phyloP scores from a whole-genome alignment of 2,329 filamentous ascomycete genomes.

The Talaromyces islandicus region DNA sequence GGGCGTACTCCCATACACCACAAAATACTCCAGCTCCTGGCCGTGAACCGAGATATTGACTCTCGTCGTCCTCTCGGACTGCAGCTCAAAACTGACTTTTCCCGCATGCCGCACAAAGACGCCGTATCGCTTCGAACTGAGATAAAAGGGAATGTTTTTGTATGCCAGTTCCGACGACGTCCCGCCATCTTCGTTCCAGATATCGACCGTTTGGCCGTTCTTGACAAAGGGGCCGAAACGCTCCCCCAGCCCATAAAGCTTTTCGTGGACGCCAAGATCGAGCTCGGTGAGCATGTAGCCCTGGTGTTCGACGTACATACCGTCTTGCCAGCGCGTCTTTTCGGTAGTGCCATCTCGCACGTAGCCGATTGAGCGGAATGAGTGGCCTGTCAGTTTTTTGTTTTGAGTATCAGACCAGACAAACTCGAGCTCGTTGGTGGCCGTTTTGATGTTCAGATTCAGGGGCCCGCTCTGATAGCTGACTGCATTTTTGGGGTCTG shows the following conservation, averaged over 20 bases:
- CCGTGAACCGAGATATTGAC: constrained; percentile 64
- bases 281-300: constrained; percentile 36
- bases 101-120: constrained; percentile 68
- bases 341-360: constrained; percentile 28
- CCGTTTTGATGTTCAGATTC: constrained; percentile 26
- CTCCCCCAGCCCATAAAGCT: constrained; percentile 69
- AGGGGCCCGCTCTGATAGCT: constrained; percentile 28
- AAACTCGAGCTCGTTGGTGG: constrained; percentile 29
- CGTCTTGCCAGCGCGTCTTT: constrained; percentile 26
- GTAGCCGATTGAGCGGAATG: constrained; percentile 35
- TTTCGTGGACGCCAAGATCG: constrained; percentile 49
- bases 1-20: constrained; percentile 65
- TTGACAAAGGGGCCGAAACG: constrained; percentile 72
- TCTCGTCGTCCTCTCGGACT: constrained; percentile 65
- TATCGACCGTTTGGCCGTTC: constrained; percentile 62
- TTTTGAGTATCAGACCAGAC: constrained; percentile 16
- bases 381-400: constrained; percentile 31
- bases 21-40: constrained; percentile 66
- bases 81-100: constrained; percentile 65
- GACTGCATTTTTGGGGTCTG: constrained; percentile 11
- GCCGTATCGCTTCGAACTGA: constrained; percentile 63
- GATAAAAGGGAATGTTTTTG: constrained; percentile 38
- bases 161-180: constrained; percentile 36
- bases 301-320: constrained; percentile 31
- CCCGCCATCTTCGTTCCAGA: constrained; percentile 55